A percentile compares a stretch with the other conserved stretches of the same genome.
phyloP scores from a whole-genome alignment of 192 early-diverging fungal genomes.

The Entrophospora sp. region DNA sequence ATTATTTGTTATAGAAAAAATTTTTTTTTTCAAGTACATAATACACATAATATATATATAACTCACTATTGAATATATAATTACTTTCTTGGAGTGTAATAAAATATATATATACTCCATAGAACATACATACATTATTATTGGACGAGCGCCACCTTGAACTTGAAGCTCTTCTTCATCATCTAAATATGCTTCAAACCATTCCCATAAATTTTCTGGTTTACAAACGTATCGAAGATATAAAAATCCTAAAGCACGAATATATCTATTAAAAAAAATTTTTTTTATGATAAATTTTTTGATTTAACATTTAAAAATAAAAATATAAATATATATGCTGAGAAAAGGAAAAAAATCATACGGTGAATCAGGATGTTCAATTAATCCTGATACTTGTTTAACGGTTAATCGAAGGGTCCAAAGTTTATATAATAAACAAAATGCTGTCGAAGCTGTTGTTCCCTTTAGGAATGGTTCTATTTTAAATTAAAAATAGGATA shows the following conservation, averaged over 20 bases:
- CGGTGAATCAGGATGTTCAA: conserved; percentile 70
- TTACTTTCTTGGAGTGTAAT: conserved; percentile 1
- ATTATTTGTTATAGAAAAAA: too few species aligned
- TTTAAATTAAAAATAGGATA: too few species aligned
- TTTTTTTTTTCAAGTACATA: too few species aligned
- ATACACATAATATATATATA: neutral
- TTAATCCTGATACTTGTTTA: conserved; percentile 67
- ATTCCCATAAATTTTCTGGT: conserved; percentile 67
- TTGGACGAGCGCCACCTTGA: conserved; percentile 45
- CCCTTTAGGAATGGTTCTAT: conserved; percentile 75
- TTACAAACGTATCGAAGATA: conserved; percentile 78
- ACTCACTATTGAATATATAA: conserved; percentile 1
- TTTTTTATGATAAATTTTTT: neutral
- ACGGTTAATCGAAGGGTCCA: conserved; percentile 70
- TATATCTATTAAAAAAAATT: conserved; percentile 38
- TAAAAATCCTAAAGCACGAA: conserved; percentile 70
- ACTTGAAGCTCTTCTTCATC: conserved; percentile 69
- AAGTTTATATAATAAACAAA: conserved; percentile 75
- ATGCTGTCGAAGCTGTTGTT: conserved; percentile 69
- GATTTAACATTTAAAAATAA: neutral
- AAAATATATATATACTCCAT: conserved; percentile 20
- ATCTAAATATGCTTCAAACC: conserved; percentile 68
- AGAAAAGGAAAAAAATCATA: conserved; percentile 28
- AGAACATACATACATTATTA: conserved; percentile 20
- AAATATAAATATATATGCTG: neutral